These are phyloP conservation scores for Coniochaeta hoffmannii DNA, from an alignment of 2,329 filamentous ascomycete species.

Conservation along the genomic window DNA sequence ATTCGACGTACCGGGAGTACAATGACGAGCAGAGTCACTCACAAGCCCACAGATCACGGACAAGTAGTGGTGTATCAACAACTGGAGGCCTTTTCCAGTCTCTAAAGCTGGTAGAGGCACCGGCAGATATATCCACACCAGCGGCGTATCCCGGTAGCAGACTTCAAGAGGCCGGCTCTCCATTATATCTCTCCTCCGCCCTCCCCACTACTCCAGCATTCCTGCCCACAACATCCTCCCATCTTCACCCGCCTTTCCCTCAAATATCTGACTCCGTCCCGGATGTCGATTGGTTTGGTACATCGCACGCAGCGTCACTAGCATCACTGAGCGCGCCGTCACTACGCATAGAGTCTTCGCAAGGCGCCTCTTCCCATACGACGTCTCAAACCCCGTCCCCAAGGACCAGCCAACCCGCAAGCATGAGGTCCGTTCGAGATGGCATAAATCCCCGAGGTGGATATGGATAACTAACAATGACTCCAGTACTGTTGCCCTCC, in stretches of 20 bases:
- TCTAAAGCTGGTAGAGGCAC: constrained; percentile 13
- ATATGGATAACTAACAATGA: constrained; percentile 4
- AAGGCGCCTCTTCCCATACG: constrained; percentile 17
- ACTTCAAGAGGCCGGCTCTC: constrained; percentile 12
- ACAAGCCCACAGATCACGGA: constrained; percentile 17
- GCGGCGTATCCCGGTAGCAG: constrained; percentile 14
- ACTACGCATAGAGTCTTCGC: constrained; percentile 20
- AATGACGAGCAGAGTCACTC: constrained; percentile 15
- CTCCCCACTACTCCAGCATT: constrained; percentile 12
- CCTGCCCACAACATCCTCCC: constrained; percentile 10
- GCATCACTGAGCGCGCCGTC: constrained; percentile 17
- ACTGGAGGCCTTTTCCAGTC: constrained; percentile 15
- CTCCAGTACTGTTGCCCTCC: constrained; percentile 38
- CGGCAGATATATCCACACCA: constrained; percentile 10
- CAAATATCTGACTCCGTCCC: constrained; percentile 17
- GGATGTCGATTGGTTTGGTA: constrained; percentile 21
- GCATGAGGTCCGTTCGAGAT: constrained; percentile 19
- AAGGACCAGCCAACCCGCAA: constrained; percentile 14
- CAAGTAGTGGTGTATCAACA: constrained; percentile 13
- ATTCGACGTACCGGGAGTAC: constrained; percentile 11
- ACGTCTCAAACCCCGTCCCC: constrained; percentile 12
- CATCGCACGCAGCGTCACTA: constrained; percentile 11
- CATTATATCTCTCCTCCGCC: constrained; percentile 13
- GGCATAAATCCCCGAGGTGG: neutral
- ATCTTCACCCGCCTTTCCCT: constrained; percentile 18